Conservation (phyloP, 352 stramenopile genomes). For the Globisporangium mamillatum region DNA sequence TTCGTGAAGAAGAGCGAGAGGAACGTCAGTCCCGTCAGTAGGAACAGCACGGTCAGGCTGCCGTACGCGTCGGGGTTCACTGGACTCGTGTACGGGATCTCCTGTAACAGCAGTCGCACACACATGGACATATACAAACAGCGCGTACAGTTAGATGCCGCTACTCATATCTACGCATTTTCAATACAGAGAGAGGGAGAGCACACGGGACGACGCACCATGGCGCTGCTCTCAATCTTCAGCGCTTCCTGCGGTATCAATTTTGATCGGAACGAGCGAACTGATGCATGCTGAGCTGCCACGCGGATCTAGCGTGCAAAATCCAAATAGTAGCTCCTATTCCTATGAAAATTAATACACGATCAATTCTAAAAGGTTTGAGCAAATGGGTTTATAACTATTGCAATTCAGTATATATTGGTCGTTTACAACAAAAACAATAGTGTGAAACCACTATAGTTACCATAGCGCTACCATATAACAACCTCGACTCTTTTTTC, state of each 20-base stretch:
- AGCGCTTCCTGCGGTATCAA: slow-evolving; percentile 5
- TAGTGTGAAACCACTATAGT: too few relatives aligned
- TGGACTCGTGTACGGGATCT: slow-evolving; percentile 81
- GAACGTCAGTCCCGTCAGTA: slow-evolving; percentile 71
- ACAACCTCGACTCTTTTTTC: background rate
- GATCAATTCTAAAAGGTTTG: background rate
- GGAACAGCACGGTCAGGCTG: slow-evolving; percentile 48
- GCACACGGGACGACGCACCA: background rate
- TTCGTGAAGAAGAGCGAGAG: slow-evolving; percentile 84
- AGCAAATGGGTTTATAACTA: background rate
- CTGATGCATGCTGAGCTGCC: slow-evolving; percentile 2
- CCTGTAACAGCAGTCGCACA: slow-evolving; percentile 27
- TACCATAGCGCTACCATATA: too few relatives aligned
- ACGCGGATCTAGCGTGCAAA: background rate
- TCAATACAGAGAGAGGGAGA: background rate
- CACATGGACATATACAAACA: background rate
- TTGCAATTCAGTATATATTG: too few relatives aligned
- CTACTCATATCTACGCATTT: background rate
- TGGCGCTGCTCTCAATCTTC: background rate
- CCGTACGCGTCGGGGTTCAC: slow-evolving; percentile 73
- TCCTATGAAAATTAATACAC: background rate
- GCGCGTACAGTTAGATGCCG: background rate
- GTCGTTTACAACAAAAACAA: too few relatives aligned
- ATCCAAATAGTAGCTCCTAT: background rate
- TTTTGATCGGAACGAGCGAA: background rate